Evolutionary conservation across 371 early-diverging fungal species (phyloP).

Genomic region (Coemansia sp.): DNA sequence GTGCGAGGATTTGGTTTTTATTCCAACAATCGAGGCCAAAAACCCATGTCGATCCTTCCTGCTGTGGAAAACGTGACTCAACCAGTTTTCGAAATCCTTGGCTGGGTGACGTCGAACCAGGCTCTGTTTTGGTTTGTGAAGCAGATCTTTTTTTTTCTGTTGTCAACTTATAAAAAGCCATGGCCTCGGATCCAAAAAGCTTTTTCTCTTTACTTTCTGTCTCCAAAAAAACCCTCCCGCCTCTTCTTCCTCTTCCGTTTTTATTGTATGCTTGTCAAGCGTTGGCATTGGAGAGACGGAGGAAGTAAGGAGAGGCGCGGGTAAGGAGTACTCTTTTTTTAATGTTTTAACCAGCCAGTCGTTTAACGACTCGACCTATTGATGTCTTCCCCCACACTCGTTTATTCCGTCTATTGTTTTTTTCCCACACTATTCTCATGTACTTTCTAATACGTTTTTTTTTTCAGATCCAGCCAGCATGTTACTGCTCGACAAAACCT

Average conservation of each 20-base stretch:
- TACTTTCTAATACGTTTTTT: background rate
- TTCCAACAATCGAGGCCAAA: no score
- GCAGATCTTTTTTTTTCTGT: background rate
- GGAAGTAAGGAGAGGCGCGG: no score
- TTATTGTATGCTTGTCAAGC: no score
- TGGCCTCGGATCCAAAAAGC: background rate
- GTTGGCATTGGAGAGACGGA: no score
- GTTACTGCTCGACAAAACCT: no score
- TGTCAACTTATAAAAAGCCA: background rate
- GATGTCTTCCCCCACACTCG: background rate
- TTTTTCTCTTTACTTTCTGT: background rate
- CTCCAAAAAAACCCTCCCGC: background rate
- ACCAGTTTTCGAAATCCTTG: background rate
- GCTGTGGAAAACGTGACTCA: no score
- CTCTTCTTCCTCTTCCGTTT: no score
- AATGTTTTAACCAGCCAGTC: conserved; percentile 6
- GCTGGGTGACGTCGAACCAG: no score
- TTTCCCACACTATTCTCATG: background rate
- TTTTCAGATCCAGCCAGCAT: background rate
- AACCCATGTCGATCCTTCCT: no score
- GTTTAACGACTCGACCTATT: background rate
- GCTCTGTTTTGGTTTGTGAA: no score
- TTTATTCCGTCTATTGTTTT: background rate
- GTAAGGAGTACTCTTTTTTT: no score
- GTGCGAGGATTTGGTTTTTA: no score